Evolutionary conservation across 768 basidiomycete genomes (phyloP).

Genomic region (Tulasnella sp.): DNA sequence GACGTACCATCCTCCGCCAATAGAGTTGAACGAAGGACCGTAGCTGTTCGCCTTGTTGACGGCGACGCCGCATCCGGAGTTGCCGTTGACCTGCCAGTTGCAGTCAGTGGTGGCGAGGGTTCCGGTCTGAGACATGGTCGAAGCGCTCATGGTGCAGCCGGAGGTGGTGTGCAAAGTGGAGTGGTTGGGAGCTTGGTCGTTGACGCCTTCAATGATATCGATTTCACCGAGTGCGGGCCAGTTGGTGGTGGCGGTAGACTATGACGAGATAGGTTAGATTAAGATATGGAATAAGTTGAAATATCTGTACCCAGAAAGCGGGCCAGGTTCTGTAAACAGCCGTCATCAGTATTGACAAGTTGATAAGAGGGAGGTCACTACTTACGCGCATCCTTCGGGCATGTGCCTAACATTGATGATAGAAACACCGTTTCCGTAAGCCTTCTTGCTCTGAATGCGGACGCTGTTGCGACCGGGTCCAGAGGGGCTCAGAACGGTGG

Average conservation of each 20-base stretch:
- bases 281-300: neutral
- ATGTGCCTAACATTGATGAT: conserved; percentile 46
- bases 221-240: conserved; percentile 39
- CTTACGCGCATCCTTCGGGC: conserved; percentile 35
- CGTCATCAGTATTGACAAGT: neutral
- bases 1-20: conserved; percentile 14
- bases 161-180: conserved; percentile 12
- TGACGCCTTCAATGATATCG: conserved; percentile 25
- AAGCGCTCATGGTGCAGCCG: conserved; percentile 45
- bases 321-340: conserved; percentile 33
- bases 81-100: conserved; percentile 14
- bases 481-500: conserved; percentile 33
- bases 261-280: conserved; percentile 21
- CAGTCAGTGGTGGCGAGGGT: conserved; percentile 15
- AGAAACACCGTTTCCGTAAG: conserved; percentile 41
- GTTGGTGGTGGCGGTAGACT: conserved; percentile 10
- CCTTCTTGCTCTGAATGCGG: conserved; percentile 41
- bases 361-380: neutral
- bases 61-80: conserved; percentile 15
- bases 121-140: conserved; percentile 32
- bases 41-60: conserved; percentile 14
- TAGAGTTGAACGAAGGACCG: conserved; percentile 14
- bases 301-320: conserved; percentile 24
- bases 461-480: conserved; percentile 51
- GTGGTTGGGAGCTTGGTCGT: conserved; percentile 14